Conservation (phyloP, 164 flowering plant species). For the Malania oleifera region DNA sequence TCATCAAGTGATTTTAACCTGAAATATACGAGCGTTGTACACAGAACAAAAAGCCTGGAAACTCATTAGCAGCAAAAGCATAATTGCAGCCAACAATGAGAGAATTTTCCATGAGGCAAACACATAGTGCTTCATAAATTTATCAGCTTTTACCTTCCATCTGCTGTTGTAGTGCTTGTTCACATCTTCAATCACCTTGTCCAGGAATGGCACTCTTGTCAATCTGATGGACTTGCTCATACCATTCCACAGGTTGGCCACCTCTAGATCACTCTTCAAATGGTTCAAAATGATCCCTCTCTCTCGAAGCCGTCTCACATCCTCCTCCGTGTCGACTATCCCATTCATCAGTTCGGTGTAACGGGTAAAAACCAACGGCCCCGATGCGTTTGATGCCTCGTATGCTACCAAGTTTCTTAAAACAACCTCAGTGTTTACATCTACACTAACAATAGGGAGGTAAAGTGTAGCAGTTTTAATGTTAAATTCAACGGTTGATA, state of each 20-base stretch:
- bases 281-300: not conserved
- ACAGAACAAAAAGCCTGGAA: not conserved
- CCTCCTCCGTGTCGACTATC: not conserved
- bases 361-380: not conserved
- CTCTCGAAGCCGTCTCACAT: not conserved
- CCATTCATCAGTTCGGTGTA: slow-evolving; percentile 4
- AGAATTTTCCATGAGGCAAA: slow-evolving; percentile 1
- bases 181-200: not conserved
- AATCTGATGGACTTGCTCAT: slow-evolving; percentile 1
- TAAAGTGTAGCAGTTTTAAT: slow-evolving; percentile 14
- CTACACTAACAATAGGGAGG: slow-evolving; percentile 24
- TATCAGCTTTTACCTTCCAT: not conserved
- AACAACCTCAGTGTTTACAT: slow-evolving; percentile 15
- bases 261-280: not conserved
- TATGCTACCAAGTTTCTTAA: slow-evolving; percentile 22
- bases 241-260: slow-evolving; percentile 4
- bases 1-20: too few relatives aligned
- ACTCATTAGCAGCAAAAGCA: not conserved
- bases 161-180: not conserved
- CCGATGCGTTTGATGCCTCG: slow-evolving; percentile 6
- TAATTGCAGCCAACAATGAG: not conserved
- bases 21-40: too few relatives aligned
- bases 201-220: not conserved
- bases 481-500: slow-evolving; percentile 31
- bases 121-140: not conserved